Evolutionary conservation across 306 rosid species (phyloP).

Genomic region (Potentilla sterilis): DNA sequence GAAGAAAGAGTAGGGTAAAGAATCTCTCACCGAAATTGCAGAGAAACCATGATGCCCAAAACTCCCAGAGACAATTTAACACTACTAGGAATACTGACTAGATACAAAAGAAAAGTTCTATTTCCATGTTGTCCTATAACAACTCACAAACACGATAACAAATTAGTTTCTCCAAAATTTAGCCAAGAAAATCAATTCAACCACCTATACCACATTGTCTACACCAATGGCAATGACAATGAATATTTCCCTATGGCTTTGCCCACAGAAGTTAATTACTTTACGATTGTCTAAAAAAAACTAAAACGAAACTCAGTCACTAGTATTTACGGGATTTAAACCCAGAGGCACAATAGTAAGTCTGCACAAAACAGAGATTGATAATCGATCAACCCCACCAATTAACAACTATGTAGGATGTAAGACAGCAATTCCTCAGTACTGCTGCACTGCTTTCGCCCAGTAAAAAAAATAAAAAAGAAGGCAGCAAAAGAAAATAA

Average conservation of each 20-base stretch:
- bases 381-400: not conserved
- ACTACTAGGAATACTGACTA: too few relatives aligned
- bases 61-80: too few relatives aligned
- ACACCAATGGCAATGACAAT: not conserved
- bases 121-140: not conserved
- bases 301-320: not conserved
- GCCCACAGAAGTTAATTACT: not conserved
- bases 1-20: too few relatives aligned
- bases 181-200: not conserved
- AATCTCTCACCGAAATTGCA: too few relatives aligned
- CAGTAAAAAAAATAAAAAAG: too few relatives aligned
- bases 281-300: not conserved
- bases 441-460: too few relatives aligned
- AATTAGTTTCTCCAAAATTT: not conserved
- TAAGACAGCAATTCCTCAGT: too few relatives aligned
- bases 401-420: not conserved
- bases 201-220: not conserved
- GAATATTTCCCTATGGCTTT: not conserved
- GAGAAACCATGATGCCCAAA: too few relatives aligned
- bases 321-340: not conserved
- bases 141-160: not conserved
- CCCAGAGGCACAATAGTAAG: not conserved
- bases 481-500: too few relatives aligned
- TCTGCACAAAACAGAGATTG: not conserved
- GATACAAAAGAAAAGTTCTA: too few relatives aligned